phyloP scores from a whole-genome alignment of 345 rosid species.

The Excoecaria agallocha region DNA sequence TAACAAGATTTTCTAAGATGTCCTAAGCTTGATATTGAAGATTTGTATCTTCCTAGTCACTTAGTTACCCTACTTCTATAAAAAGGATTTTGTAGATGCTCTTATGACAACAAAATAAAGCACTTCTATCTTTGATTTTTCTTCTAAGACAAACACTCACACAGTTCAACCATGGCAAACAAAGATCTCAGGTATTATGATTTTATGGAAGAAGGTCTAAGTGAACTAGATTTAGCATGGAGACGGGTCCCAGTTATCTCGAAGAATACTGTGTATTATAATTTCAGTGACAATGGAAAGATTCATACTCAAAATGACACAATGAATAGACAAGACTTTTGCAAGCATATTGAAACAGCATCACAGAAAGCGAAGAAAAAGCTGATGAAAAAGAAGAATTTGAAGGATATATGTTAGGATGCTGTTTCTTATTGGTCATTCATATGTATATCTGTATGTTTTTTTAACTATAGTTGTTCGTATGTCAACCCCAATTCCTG shows the following conservation, averaged over 20 bases:
- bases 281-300: neutral
- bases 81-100: neutral
- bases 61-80: neutral
- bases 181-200: neutral
- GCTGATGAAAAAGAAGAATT: neutral
- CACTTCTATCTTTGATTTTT: constrained; percentile 1
- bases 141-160: neutral
- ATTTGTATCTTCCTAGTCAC: neutral
- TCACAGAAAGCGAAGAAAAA: neutral
- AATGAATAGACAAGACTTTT: neutral
- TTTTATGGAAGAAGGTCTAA: neutral
- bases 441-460: neutral
- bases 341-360: neutral
- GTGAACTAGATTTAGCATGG: neutral
- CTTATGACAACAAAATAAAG: neutral
- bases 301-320: neutral
- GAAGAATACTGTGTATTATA: neutral
- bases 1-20: neutral
- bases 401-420: neutral
- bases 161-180: neutral
- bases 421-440: neutral
- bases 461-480: neutral
- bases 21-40: neutral
- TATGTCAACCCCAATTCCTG: neutral
- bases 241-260: neutral